phyloP scores from a whole-genome alignment of 805 yeast genomes.

The Gaillardinia entomophila region DNA sequence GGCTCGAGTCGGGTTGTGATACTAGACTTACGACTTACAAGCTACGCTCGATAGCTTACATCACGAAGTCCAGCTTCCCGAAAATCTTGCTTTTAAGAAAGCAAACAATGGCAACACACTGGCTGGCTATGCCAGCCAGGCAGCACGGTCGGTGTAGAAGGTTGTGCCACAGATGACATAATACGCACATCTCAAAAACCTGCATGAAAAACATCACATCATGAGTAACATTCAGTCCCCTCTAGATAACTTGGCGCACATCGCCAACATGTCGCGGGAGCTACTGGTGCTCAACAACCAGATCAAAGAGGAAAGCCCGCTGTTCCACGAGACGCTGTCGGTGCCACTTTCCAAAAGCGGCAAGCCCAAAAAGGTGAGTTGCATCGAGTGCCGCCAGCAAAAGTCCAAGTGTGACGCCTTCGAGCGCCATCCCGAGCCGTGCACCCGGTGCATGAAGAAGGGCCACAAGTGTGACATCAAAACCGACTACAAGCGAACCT shows the following conservation, averaged over 20 bases:
- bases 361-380: slow-evolving; percentile 63
- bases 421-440: slow-evolving; percentile 69
- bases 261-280: slow-evolving; percentile 41
- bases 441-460: slow-evolving; percentile 74
- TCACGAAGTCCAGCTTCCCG: no score
- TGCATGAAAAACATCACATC: no score
- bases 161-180: no score
- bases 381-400: slow-evolving; percentile 95
- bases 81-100: no score
- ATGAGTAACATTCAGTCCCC: slow-evolving; percentile 18
- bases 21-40: no score
- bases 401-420: slow-evolving; percentile 87
- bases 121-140: no score
- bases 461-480: slow-evolving; percentile 66
- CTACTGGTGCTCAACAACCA: slow-evolving; percentile 25
- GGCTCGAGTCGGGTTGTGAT: no score
- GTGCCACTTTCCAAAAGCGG: slow-evolving; percentile 6
- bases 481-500: slow-evolving; percentile 81
- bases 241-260: slow-evolving; percentile 35
- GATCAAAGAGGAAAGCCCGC: slow-evolving; percentile 7
- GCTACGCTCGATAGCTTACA: no score
- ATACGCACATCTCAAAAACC: no score
- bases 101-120: no score
- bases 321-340: slow-evolving; percentile 2
- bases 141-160: no score